Evolutionary conservation across 495 filamentous ascomycete species (phyloP), one percentile per base, ranked within the genome.

Genomic region (Daldinia caldariorum): DNA sequence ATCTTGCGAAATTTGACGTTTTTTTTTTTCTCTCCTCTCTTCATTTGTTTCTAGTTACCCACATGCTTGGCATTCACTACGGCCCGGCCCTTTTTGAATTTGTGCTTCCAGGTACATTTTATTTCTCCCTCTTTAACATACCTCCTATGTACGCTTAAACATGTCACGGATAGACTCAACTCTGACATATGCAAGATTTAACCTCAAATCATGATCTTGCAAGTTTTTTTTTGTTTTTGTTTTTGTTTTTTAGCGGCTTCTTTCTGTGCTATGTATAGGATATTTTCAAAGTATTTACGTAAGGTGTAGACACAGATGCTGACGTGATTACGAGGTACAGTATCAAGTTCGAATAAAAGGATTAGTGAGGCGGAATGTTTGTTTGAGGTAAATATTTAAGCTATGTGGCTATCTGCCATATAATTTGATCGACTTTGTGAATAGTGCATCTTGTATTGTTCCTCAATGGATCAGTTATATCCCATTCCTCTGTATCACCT

Each of bases 61-160:
- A 63, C 38, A 53, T 43, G 56, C 62, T 62, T 59, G 14, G 45
- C 35, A 66, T 53, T 63, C 63, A 47, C 47, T 20, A 63, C 68
- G 68, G 68, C 35, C 68, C 68, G 58, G 35, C 50, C 68, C 68
- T 53, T 65, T 49, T 45, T 55, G n/a, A 43, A 8, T 69, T 60
- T 0, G 31, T 53, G 35, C 38, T 61, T 35, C 18, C 38, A 1
- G 5, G 34, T 10, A 35, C 34, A 3, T 7, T 34, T 34, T 34
- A 34, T 34, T 3, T 35, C 5, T 26, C 26, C 3, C 3, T 26
- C 26, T 26, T 26, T 26, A 26, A 26, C 26, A 26, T 26, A 26
- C 26, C 26, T 26, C 26, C 26, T 26, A 47, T 47, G 8, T 47
- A 22, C 20, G 16, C 18, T 45, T 1, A 16, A 8, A 22, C 20